phyloP scores from a whole-genome alignment of 305 asterid genomes.

The Withania somnifera region DNA sequence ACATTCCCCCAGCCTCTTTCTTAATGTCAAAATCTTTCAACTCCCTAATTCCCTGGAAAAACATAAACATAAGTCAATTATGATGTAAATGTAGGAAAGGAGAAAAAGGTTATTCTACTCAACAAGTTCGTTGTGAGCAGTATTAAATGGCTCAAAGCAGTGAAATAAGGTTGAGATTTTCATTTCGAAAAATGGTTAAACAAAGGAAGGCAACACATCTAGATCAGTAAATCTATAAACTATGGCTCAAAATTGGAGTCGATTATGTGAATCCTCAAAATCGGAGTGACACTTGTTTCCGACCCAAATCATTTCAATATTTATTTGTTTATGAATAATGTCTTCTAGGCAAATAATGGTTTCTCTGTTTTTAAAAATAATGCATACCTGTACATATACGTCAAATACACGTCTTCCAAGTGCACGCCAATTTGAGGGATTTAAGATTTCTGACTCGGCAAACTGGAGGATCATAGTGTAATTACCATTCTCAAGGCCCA shows the following conservation, averaged over 20 bases:
- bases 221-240: not conserved
- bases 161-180: not conserved
- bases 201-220: not conserved
- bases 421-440: constrained; percentile 34
- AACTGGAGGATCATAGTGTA: constrained; percentile 56
- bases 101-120: not conserved
- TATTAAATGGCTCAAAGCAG: not conserved
- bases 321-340: not conserved
- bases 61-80: not conserved
- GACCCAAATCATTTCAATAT: not conserved
- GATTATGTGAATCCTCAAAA: not conserved
- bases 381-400: constrained; percentile 54
- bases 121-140: not conserved
- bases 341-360: not conserved
- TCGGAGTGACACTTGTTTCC: not conserved
- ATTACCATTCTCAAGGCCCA: constrained; percentile 66
- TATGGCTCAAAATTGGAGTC: not conserved
- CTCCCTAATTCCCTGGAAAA: constrained; percentile 40
- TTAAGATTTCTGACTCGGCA: constrained; percentile 30
- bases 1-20: constrained; percentile 37
- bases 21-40: constrained; percentile 53
- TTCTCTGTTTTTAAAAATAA: not conserved
- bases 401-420: constrained; percentile 64
- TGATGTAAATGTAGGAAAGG: not conserved
- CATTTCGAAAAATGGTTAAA: not conserved